Conservation (phyloP, 305 asterid species). For the Fraxinus nigra region DNA sequence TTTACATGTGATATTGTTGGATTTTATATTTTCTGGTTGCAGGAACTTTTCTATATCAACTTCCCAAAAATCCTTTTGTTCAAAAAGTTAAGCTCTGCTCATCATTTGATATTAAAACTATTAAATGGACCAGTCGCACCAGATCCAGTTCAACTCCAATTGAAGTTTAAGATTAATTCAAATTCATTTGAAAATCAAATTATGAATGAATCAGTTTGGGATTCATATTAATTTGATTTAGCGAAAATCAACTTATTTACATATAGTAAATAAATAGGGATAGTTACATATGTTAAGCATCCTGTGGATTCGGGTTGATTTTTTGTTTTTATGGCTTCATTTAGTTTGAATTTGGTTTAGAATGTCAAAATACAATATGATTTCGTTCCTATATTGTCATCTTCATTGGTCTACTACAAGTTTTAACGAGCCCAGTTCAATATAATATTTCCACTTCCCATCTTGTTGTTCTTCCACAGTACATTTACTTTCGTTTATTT, state of each 20-base stretch:
- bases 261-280: neutral
- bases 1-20: slow-evolving; percentile 11
- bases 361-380: slow-evolving; percentile 14
- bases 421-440: slow-evolving; percentile 1
- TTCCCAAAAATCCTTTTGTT: neutral
- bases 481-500: neutral
- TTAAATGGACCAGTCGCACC: neutral
- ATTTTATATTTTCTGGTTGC: slow-evolving; percentile 10
- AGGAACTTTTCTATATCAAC: neutral
- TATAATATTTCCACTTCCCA: slow-evolving; percentile 13
- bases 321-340: neutral
- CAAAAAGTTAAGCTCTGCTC: neutral
- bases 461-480: slow-evolving; percentile 9
- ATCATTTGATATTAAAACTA: neutral
- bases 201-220: slow-evolving; percentile 5
- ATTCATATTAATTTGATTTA: slow-evolving; percentile 10
- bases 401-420: neutral
- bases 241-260: neutral
- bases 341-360: slow-evolving; percentile 13
- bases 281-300: neutral
- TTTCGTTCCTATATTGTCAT: slow-evolving; percentile 1
- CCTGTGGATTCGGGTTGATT: neutral
- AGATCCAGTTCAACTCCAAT: slow-evolving; percentile 5
- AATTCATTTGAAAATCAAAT: neutral
- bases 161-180: slow-evolving; percentile 2